phyloP scores from a whole-genome alignment of 148 eudicot species.

The Selenicereus undatus region DNA sequence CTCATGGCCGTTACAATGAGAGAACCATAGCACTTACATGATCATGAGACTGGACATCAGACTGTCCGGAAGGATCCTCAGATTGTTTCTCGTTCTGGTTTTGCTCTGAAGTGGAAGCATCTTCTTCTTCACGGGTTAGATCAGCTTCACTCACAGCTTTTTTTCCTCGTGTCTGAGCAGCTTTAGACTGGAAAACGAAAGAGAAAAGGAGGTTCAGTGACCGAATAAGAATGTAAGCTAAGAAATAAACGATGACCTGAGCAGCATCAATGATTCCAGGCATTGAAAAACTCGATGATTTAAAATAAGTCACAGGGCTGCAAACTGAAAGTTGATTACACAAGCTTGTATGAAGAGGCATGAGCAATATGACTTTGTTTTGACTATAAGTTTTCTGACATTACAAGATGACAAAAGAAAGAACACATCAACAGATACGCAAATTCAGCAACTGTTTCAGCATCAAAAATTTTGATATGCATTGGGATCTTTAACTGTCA shows the following conservation, averaged over 20 bases:
- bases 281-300: neutral
- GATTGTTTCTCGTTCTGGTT: constrained; percentile 47
- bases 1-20: neutral
- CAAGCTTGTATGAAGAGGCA: neutral
- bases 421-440: neutral
- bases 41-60: constrained; percentile 49
- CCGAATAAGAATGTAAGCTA: neutral
- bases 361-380: neutral
- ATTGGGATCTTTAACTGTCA: too few relatives aligned
- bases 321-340: neutral
- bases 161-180: constrained; percentile 53
- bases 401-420: neutral
- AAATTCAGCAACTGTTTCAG: neutral
- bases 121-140: constrained; percentile 48
- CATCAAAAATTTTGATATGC: neutral
- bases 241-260: neutral
- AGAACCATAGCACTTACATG: constrained; percentile 33
- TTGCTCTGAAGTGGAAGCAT: constrained; percentile 49
- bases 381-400: neutral
- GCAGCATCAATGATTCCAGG: neutral
- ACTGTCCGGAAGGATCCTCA: constrained; percentile 43
- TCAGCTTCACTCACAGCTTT: constrained; percentile 68
- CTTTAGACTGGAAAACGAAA: constrained; percentile 43
- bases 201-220: neutral
- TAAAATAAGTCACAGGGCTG: neutral